Evolutionary conservation across 768 basidiomycete species (phyloP), one percentile per base, ranked within the genome.

Genomic region (Tulasnella sp.): DNA sequence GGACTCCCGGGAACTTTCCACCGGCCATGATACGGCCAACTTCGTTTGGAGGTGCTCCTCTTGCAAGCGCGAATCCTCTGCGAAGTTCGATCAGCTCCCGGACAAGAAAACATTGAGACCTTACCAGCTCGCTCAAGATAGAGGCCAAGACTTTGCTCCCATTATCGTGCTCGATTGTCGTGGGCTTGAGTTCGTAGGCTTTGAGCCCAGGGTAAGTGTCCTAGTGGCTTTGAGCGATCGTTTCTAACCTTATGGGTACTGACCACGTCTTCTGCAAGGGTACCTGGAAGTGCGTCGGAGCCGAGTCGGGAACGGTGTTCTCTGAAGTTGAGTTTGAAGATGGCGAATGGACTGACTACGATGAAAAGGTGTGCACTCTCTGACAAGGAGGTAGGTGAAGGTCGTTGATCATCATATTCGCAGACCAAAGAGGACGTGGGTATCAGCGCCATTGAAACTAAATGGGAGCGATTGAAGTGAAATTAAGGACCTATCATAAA

Each of bases 341-440:
- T 37, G 88, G 86, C 3, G 90, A 91, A 83, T 97, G 95, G 95
- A 89, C 86, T 16, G 95, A 96, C 81, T 97, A 97, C 81, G 95
- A 97, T 81, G 95, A 97, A 83, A 94, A 95, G 88, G 95, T 91
- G 79, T 67, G 84, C 20, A 46, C 69, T 48, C 61, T 9, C 29
- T 78, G 72, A 46, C 23, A 39, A 16, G 37, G 32, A 44, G 23
- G 67, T 35, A 15, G 20, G 40, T 29, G 32, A 32, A 18, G 20
- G 18, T 15, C 13, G 11, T 51, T 44, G 46, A 29, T 11, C 42
- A 61, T 20, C 13, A 74, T 74, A 51, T 70, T 9, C 37, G 40
- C 79, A 92, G 93, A 86, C 87, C 18, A 85, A 86, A 26, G 83
- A 88, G 20, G 91, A 93, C 4, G 93, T 95, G 20, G 87, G 90